Base-by-base conservation (phyloP, 2,329 filamentous ascomycete genomes). In the Acephala macrosclerotiorum region DNA sequence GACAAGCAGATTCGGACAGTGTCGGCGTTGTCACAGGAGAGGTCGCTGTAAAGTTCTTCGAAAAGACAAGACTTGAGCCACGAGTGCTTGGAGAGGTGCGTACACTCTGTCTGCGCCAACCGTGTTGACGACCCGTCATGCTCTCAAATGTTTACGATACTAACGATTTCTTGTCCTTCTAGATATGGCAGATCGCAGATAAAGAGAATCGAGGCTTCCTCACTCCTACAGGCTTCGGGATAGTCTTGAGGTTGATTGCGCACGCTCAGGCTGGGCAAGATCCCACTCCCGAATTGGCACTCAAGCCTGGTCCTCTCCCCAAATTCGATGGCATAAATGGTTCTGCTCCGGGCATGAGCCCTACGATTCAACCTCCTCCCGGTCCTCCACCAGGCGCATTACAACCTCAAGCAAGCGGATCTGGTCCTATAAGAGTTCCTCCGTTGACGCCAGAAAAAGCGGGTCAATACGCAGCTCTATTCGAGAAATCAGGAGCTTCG, bases 141-240 rank as follows among this genome's bases (percentile, higher is more conserved):
- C 20, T 22, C 1, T 57, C 16, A 38, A 20, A 11, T 9, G 20
- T 57, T 7, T 14, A 58, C 42, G 26, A 60, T 67, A 25, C 67
- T 73, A 66, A 81, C 72, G 12, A 40, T 53, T 62, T 53, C 57
- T 56, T 62, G 51, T 20, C 33, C 18, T 55, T 58, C 61, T 70
- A 97, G 92, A 98, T 99, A 85, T 99, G 96, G 96, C 95, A 98
- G 81, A 96, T 99, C 78, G 95, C 96, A 72, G 96, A 99, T 82
- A 94, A 88, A 71, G 95, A 98, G 82, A 99, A 99, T 82, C 89
- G 94, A 70, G 96, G 96, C 60, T 91, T 98, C 72, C 84, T 99
- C 72, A 97, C 94, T 38, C 94, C 94, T 22, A 88, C 94, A 49
- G 96, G 95, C 77, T 99, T 99, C 81, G 93, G 94, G 67, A 88